These are phyloP conservation scores for Phallus indusiatus DNA, from an alignment of 768 basidiomycete species.

Conservation along the genomic window DNA sequence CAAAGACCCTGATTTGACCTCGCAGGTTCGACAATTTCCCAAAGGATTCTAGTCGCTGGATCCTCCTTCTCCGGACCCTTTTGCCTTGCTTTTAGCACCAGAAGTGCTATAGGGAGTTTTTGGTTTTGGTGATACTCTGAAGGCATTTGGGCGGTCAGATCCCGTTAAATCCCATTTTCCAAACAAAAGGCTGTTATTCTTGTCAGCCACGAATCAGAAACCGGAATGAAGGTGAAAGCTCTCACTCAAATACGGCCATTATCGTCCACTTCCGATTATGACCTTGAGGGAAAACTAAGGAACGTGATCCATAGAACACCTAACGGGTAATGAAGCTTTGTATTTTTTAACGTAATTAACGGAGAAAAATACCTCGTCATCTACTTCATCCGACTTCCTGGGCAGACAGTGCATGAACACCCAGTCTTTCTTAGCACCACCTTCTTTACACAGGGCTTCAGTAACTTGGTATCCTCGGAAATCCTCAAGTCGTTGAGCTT, in stretches of 20 bases:
- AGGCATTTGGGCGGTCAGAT: not conserved
- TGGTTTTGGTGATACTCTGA: not conserved
- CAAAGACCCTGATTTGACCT: no score
- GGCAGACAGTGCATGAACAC: slow-evolving; percentile 96
- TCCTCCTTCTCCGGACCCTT: no score
- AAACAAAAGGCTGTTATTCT: not conserved
- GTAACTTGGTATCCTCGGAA: slow-evolving; percentile 95
- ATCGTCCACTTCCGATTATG: slow-evolving; percentile 98
- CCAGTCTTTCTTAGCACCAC: slow-evolving; percentile 81
- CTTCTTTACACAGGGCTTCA: slow-evolving; percentile 69
- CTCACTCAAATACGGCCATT: slow-evolving; percentile 85
- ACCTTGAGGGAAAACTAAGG: slow-evolving; percentile 86
- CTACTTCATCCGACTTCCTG: slow-evolving; percentile 85
- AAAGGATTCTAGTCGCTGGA: no score
- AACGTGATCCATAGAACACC: slow-evolving; percentile 91
- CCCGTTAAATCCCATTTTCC: slow-evolving; percentile 9
- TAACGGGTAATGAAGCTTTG: no score
- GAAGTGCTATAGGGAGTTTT: no score
- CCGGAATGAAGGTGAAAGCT: slow-evolving; percentile 15
- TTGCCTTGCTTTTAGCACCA: no score
- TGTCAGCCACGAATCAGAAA: not conserved
- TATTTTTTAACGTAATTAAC: no score
- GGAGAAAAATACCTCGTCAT: slow-evolving; percentile 89
- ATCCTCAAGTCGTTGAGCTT: slow-evolving; percentile 72
- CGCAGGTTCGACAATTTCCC: no score